A percentile compares a stretch with the other conserved stretches of the same genome.
phyloP scores from a whole-genome alignment of 768 basidiomycete species.

The Boletus subparvulus region DNA sequence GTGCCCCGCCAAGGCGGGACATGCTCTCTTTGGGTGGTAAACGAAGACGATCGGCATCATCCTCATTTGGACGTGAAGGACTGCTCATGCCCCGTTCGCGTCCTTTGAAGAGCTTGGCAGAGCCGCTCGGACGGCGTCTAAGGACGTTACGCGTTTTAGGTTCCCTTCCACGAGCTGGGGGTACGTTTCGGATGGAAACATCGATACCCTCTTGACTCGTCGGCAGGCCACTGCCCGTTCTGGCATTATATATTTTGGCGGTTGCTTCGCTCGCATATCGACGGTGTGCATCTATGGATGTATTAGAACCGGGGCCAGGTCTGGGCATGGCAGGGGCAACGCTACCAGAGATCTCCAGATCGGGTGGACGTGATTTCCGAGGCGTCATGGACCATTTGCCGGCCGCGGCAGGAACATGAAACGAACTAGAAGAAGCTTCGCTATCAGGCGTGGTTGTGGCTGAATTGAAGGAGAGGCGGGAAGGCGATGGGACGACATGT shows the following conservation, averaged over 20 bases:
- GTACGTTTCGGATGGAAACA: constrained; percentile 1
- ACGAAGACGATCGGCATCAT: neutral
- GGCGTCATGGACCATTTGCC: constrained; percentile 17
- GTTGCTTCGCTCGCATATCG: constrained; percentile 19
- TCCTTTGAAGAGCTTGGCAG: constrained; percentile 20
- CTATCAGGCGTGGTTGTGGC: constrained; percentile 3
- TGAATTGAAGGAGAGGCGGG: constrained; percentile 24
- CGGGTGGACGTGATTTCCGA: constrained; percentile 23
- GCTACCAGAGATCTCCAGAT: constrained; percentile 21
- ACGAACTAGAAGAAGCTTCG: constrained; percentile 11
- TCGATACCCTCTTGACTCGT: constrained; percentile 17
- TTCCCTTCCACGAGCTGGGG: constrained; percentile 6
- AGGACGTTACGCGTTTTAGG: constrained; percentile 31
- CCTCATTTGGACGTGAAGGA: neutral
- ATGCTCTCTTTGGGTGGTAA: neutral
- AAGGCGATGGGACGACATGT: constrained; percentile 26
- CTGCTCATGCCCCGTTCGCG: constrained; percentile 15
- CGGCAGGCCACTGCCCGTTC: neutral
- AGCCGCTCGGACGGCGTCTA: constrained; percentile 32
- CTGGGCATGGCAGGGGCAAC: constrained; percentile 1
- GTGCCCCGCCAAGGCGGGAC: neutral
- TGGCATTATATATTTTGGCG: constrained; percentile 2
- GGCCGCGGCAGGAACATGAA: neutral
- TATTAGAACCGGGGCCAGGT: neutral
- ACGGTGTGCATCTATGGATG: constrained; percentile 16